phyloP scores from a whole-genome alignment of 2,329 filamentous ascomycete species.

The Whalleya microplaca region DNA sequence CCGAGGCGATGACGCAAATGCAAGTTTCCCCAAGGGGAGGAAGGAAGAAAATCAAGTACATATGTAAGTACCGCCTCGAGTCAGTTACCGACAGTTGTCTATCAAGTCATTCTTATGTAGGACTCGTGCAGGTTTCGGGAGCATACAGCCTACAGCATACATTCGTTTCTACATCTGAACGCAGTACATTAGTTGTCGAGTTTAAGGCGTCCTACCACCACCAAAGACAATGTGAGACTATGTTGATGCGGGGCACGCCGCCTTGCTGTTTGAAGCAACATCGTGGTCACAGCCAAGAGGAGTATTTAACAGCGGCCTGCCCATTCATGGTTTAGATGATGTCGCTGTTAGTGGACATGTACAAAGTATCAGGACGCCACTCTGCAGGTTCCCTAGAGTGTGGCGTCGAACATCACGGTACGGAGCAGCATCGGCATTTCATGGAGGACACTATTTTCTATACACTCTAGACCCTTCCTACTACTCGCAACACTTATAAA shows the following conservation, averaged over 20 bases:
- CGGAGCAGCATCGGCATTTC: background rate
- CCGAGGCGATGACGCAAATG: slow-evolving; percentile 7
- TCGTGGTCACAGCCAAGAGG: background rate
- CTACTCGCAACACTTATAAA: background rate
- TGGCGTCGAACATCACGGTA: background rate
- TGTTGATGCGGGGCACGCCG: background rate
- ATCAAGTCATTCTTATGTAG: background rate
- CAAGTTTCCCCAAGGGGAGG: slow-evolving; percentile 9
- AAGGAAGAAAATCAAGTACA: slow-evolving; percentile 1
- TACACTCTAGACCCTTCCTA: background rate
- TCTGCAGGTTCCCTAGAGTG: background rate
- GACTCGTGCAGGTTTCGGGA: slow-evolving; percentile 3
- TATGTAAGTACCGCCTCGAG: background rate
- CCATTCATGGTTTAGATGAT: background rate
- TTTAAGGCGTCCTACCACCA: background rate
- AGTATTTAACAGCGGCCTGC: background rate
- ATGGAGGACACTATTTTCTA: background rate
- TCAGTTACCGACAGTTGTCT: background rate
- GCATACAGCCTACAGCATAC: slow-evolving; percentile 1
- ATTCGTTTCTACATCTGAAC: no score
- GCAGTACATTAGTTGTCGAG: slow-evolving; percentile 1
- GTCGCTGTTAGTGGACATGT: background rate
- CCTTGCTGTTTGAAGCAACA: background rate
- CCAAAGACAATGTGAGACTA: no score
- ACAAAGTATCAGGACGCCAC: no score